phyloP scores from a whole-genome alignment of 306 rosid genomes.

The Lathyrus aphaca region DNA sequence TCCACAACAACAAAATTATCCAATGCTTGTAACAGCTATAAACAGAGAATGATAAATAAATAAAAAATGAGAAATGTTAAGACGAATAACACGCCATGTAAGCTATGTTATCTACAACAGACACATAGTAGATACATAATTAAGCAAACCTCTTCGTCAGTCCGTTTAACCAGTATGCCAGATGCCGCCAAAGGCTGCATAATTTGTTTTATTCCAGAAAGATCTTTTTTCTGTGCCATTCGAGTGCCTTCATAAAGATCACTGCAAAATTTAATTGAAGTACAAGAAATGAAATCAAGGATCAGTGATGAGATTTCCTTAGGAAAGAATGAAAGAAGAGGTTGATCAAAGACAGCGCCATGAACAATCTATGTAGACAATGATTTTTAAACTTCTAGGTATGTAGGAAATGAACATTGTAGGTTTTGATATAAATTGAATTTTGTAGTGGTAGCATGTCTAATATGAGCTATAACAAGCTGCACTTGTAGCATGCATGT shows the following conservation, averaged over 20 bases:
- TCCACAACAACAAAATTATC: constrained; percentile 73
- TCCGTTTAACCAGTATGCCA: constrained; percentile 80
- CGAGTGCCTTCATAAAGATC: constrained; percentile 98
- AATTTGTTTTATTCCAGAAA: constrained; percentile 73
- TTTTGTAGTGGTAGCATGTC: constrained; percentile 13
- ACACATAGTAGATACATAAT: constrained; percentile 1
- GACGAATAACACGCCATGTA: constrained; percentile 7
- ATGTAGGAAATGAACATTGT: neutral
- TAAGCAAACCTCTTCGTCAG: constrained; percentile 73
- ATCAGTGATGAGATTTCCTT: neutral
- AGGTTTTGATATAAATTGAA: constrained; percentile 21
- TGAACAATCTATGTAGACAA: constrained; percentile 24
- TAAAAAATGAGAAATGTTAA: constrained; percentile 21
- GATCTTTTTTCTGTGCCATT: constrained; percentile 67
- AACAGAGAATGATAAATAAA: constrained; percentile 31
- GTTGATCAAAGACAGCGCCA: constrained; percentile 21
- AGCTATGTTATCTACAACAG: constrained; percentile 9
- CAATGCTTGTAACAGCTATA: constrained; percentile 66
- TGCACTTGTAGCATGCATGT: neutral
- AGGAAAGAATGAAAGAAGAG: neutral
- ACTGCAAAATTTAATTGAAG: constrained; percentile 49
- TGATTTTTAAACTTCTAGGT: constrained; percentile 10
- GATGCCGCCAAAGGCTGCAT: constrained; percentile 75
- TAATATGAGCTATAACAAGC: constrained; percentile 2
- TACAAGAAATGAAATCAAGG: constrained; percentile 36